Conservation (phyloP, 2,329 filamentous ascomycete species). For the Aspergillus fumigatiaffinis region DNA sequence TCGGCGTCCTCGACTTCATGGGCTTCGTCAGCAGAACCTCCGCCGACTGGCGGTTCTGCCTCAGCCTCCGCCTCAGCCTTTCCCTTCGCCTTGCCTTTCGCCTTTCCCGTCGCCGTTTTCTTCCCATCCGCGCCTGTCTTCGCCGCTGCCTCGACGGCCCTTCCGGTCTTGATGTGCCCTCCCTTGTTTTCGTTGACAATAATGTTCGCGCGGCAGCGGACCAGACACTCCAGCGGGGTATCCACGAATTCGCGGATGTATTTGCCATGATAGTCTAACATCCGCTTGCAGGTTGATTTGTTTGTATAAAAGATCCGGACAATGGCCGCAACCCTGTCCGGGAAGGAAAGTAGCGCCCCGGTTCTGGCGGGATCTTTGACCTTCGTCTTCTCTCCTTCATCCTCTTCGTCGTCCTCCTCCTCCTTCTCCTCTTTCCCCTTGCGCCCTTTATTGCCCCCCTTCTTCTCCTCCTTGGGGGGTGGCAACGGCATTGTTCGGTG, state of each 20-base stretch:
- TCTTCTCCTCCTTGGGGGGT: slow-evolving; percentile 4
- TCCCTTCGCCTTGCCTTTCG: too few species aligned
- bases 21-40: neutral
- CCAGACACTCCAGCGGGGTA: neutral
- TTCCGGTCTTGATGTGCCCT: neutral
- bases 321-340: neutral
- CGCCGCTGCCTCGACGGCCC: neutral
- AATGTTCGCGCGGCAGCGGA: neutral
- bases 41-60: too few species aligned
- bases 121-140: neutral
- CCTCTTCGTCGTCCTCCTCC: neutral
- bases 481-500: slow-evolving; percentile 23
- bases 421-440: neutral
- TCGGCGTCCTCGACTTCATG: neutral
- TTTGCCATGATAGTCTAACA: neutral
- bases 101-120: neutral
- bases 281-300: neutral
- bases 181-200: neutral
- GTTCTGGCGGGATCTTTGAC: neutral
- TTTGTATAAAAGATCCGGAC: neutral
- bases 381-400: neutral
- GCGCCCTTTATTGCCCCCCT: neutral
- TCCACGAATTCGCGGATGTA: neutral
- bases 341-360: neutral
- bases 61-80: too few species aligned